These are phyloP conservation scores for Agarophyton chilense DNA, from an alignment of 23 red algal species.

Conservation along the genomic window DNA sequence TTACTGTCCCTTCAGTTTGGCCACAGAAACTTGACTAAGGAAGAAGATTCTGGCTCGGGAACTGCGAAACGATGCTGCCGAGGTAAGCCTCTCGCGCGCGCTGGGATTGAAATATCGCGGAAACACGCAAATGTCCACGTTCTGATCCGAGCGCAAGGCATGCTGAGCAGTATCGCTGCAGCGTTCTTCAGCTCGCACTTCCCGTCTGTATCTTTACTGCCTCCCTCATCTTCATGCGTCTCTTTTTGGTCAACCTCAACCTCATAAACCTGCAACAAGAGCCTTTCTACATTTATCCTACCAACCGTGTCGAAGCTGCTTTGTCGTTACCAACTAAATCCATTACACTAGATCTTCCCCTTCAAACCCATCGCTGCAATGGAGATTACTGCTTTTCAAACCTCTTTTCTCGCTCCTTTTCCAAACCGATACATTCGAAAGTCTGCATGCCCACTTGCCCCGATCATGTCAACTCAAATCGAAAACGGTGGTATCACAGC, in stretches of 20 bases:
- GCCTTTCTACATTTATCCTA: too few species aligned
- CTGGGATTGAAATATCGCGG: not conserved
- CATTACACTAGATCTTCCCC: not conserved
- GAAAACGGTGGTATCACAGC: slow-evolving; percentile 81
- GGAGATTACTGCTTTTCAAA: not conserved
- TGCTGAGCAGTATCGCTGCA: not conserved
- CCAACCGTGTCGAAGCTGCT: too few species aligned
- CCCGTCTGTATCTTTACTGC: not conserved
- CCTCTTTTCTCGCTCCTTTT: not conserved
- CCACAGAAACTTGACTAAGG: too few species aligned
- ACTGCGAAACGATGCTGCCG: too few species aligned
- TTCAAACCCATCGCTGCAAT: not conserved
- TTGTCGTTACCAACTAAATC: not conserved
- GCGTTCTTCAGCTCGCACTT: not conserved
- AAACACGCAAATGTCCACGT: not conserved
- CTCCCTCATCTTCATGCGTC: not conserved
- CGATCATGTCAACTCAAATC: slow-evolving; percentile 27
- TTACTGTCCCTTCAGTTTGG: too few species aligned
- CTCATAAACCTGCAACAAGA: too few species aligned
- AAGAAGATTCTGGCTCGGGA: too few species aligned
- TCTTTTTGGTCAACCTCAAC: too few species aligned
- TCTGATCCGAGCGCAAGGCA: not conserved
- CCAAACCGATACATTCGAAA: too few species aligned
- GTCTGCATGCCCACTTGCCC: not conserved
- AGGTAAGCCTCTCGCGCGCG: not conserved